Percentiles rank a stretch among this genome's conserved stretches.
phyloP scores from a whole-genome alignment of 1,284 basidiomycete species.

The Sporisorium exsertum region DNA sequence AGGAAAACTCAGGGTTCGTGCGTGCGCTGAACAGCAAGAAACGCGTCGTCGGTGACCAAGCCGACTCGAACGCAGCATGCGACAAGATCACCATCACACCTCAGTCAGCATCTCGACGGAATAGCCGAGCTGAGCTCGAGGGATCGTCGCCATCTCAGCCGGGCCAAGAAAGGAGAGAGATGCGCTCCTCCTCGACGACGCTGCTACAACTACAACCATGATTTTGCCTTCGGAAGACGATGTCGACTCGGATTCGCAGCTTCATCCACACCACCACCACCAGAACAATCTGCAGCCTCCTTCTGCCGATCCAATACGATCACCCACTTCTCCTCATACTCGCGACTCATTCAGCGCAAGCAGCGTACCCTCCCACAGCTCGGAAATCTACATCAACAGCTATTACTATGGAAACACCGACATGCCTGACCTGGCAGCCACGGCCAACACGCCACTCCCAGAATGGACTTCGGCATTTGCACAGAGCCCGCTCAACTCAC shows the following conservation, averaged over 20 bases:
- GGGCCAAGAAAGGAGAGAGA: not conserved
- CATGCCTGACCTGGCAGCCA: slow-evolving; percentile 37
- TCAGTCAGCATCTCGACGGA: slow-evolving; percentile 5
- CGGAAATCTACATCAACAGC: slow-evolving; percentile 53
- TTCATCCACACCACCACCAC: not conserved
- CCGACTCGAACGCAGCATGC: not conserved
- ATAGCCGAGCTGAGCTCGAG: slow-evolving; percentile 2
- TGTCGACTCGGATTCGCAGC: not conserved
- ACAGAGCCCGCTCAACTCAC: slow-evolving; percentile 26
- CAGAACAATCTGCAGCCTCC: slow-evolving; percentile 23
- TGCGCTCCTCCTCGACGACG: not conserved
- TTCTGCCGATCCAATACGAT: slow-evolving; percentile 14
- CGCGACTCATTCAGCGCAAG: slow-evolving; percentile 37
- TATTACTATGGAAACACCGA: slow-evolving; percentile 56
- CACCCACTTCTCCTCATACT: slow-evolving; percentile 24
- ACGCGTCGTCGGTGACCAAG: not conserved
- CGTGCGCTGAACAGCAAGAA: not conserved
- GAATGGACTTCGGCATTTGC: slow-evolving; percentile 20
- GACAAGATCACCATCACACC: not conserved
- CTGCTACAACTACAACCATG: slow-evolving; percentile 10
- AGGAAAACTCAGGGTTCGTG: not conserved
- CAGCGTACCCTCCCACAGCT: slow-evolving; percentile 50
- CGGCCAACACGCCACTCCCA: slow-evolving; percentile 14
- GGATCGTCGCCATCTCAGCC: slow-evolving; percentile 5
- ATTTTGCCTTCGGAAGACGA: not conserved